A percentile compares a stretch with the other conserved stretches of the same genome.
phyloP scores from a whole-genome alignment of 2,329 filamentous ascomycete species.

The Colletotrichum spinosum region DNA sequence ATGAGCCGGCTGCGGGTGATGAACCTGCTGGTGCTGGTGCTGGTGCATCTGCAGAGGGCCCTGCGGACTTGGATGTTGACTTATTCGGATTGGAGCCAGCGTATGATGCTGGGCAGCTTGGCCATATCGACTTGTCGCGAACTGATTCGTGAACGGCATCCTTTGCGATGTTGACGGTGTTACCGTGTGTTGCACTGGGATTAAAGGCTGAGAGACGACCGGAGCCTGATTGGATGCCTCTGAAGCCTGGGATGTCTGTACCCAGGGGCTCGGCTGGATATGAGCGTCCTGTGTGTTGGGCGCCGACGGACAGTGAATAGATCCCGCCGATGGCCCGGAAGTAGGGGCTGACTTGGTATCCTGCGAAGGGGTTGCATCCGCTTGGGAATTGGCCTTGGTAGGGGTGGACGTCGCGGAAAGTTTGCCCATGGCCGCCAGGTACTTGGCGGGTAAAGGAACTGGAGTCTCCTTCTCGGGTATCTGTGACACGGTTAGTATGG shows the following conservation, averaged over 20 bases:
- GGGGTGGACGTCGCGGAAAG: slow-evolving; percentile 40
- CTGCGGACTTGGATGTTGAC: no score
- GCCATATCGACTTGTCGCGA: slow-evolving; percentile 4
- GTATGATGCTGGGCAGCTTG: slow-evolving; percentile 13
- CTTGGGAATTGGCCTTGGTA: slow-evolving; percentile 11
- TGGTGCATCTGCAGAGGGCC: no score
- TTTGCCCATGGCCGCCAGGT: slow-evolving; percentile 54
- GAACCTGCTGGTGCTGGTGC: no score
- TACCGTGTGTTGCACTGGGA: slow-evolving; percentile 6
- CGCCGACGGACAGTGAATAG: background rate
- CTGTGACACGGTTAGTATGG: slow-evolving; percentile 43
- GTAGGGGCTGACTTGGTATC: background rate
- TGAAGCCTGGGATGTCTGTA: background rate
- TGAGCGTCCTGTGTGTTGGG: background rate
- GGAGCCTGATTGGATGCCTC: background rate
- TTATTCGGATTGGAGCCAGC: no score
- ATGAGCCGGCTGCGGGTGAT: no score
- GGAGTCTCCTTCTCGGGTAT: slow-evolving; percentile 55
- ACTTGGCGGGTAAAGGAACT: slow-evolving; percentile 57
- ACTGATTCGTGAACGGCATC: slow-evolving; percentile 32
- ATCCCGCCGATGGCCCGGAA: background rate
- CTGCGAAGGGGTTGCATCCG: background rate
- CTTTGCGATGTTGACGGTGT: slow-evolving; percentile 6
- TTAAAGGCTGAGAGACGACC: slow-evolving; percentile 10
- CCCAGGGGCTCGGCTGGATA: background rate